Conservation (phyloP, 495 filamentous ascomycete genomes). For the Xylaria cubensis region DNA sequence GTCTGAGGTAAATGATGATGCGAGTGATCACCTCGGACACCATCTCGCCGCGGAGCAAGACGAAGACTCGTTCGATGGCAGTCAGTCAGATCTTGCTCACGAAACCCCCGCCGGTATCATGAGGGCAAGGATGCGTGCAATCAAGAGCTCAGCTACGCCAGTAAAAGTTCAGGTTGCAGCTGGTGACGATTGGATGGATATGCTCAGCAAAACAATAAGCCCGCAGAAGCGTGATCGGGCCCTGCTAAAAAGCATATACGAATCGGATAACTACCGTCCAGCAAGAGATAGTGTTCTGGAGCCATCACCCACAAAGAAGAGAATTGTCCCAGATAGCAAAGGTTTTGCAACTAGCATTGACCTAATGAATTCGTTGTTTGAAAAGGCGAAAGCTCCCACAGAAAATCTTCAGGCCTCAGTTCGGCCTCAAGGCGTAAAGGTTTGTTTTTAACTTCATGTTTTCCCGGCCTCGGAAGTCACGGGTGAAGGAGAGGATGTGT, state of each 20-base stretch:
- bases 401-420: conserved; percentile 48
- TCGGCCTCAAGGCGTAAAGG: conserved; percentile 55
- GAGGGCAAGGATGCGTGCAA: conserved; percentile 61
- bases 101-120: conserved; percentile 61
- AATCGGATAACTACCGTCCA: conserved; percentile 41
- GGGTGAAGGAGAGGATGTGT: conserved; percentile 44
- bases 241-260: conserved; percentile 55
- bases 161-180: conserved; percentile 62
- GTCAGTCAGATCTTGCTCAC: conserved; percentile 44
- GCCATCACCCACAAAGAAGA: conserved; percentile 36
- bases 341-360: conserved; percentile 82
- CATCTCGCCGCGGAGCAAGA: conserved; percentile 72
- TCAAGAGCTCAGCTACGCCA: conserved; percentile 64
- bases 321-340: conserved; percentile 54
- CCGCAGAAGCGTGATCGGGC: conserved; percentile 84
- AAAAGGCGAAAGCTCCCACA: conserved; percentile 59
- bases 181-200: conserved; percentile 83
- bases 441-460: conserved; percentile 52
- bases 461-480: conserved; percentile 35
- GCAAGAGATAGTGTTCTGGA: conserved; percentile 42
- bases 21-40: conserved; percentile 71
- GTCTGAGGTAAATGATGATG: conserved; percentile 77
- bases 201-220: conserved; percentile 89
- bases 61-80: conserved; percentile 46
- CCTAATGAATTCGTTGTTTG: conserved; percentile 89